phyloP scores from a whole-genome alignment of 2,329 filamentous ascomycete species.

The Trichophaea hybrida region DNA sequence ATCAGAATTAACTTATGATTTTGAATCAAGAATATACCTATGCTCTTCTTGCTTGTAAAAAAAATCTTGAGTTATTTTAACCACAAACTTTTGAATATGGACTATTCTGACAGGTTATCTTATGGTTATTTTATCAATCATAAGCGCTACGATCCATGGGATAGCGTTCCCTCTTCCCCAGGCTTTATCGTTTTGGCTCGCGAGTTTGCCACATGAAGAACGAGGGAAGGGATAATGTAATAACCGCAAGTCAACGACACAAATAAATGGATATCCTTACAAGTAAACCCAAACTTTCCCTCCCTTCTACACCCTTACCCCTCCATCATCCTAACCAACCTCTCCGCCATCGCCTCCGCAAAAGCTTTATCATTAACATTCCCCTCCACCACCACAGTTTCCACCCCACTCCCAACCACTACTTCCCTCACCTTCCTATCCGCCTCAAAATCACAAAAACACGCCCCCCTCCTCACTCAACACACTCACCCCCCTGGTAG shows the following conservation, averaged over 20 bases:
- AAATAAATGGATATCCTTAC: neutral
- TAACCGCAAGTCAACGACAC: neutral
- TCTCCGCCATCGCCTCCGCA: conserved; percentile 37
- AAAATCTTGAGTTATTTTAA: too few species aligned
- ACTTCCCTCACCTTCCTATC: conserved; percentile 37
- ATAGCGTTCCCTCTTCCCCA: too few species aligned
- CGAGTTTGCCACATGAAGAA: too few species aligned
- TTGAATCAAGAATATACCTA: too few species aligned
- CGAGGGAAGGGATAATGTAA: too few species aligned
- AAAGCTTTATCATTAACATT: conserved; percentile 43
- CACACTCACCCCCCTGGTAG: conserved; percentile 46
- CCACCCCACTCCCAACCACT: conserved; percentile 37
- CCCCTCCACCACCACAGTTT: conserved; percentile 37
- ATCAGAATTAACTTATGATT: too few species aligned
- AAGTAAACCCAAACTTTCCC: neutral
- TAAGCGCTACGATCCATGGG: too few species aligned
- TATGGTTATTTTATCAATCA: too few species aligned
- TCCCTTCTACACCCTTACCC: conserved; percentile 9
- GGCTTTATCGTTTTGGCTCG: too few species aligned
- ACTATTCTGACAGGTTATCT: too few species aligned
- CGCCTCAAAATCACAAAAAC: conserved; percentile 33
- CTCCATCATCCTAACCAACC: conserved; percentile 30
- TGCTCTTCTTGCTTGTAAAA: too few species aligned
- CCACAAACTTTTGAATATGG: too few species aligned
- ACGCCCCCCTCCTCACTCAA: conserved; percentile 41